Conservation (phyloP, 1,284 basidiomycete species). For the Pseudozyma sp. region DNA sequence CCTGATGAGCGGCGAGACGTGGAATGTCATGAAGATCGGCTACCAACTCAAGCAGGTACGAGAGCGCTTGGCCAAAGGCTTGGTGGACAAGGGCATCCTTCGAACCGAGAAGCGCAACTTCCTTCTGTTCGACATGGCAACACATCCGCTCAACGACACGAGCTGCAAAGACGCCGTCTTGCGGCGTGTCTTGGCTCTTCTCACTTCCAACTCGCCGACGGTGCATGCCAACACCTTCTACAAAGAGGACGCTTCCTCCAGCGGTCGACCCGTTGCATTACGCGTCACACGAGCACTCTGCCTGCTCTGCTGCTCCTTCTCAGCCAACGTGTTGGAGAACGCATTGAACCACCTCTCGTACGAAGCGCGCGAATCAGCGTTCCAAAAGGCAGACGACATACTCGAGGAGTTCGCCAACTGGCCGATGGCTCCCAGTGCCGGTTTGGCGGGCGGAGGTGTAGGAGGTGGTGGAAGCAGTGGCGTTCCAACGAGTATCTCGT, state of each 20-base stretch:
- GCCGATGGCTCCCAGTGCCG: slow-evolving; percentile 66
- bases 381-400: slow-evolving; percentile 62
- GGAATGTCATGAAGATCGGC: slow-evolving; percentile 67
- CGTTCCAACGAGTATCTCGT: slow-evolving; percentile 26
- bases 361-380: slow-evolving; percentile 59
- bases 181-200: slow-evolving; percentile 58
- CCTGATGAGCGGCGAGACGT: slow-evolving; percentile 67
- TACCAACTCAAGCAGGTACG: slow-evolving; percentile 68
- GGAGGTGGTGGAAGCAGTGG: slow-evolving; percentile 34
- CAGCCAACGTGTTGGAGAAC: slow-evolving; percentile 67
- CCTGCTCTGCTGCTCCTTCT: slow-evolving; percentile 61
- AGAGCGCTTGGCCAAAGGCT: slow-evolving; percentile 66
- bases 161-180: slow-evolving; percentile 65
- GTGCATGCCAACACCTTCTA: slow-evolving; percentile 57
- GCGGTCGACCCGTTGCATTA: slow-evolving; percentile 36
- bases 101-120: slow-evolving; percentile 69
- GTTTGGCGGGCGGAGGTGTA: slow-evolving; percentile 38
- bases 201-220: slow-evolving; percentile 51
- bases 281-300: slow-evolving; percentile 61
- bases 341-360: slow-evolving; percentile 64
- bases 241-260: slow-evolving; percentile 47
- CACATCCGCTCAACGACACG: slow-evolving; percentile 65
- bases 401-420: slow-evolving; percentile 63
- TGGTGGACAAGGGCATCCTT: slow-evolving; percentile 68
- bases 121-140: slow-evolving; percentile 68